Evolutionary conservation across 2,329 filamentous ascomycete genomes (phyloP).

Genomic region (Colletotrichum sp.): DNA sequence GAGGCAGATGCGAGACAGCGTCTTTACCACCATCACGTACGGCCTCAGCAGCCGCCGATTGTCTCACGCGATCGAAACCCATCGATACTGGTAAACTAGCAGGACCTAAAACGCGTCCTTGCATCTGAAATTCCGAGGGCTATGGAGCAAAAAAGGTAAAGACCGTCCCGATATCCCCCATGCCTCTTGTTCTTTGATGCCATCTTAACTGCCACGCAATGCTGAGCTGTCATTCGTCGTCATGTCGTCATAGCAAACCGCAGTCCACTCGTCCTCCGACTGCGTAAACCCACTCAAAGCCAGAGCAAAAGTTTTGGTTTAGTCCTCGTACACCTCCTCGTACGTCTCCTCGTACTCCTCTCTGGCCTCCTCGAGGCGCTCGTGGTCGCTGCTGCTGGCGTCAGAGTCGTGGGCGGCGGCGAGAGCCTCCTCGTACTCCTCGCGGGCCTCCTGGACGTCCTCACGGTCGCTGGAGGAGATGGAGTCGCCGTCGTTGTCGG

Average conservation of each 20-base stretch:
- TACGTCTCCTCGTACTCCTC: constrained; percentile 56
- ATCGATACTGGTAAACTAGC: neutral
- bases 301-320: neutral
- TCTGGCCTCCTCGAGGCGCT: constrained; percentile 57
- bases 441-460: constrained; percentile 45
- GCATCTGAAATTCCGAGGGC: constrained; percentile 5
- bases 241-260: constrained; percentile 11
- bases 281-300: neutral
- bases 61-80: neutral
- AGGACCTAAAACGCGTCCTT: neutral
- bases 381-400: constrained; percentile 55
- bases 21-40: neutral
- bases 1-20: neutral
- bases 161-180: constrained; percentile 3
- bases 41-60: neutral
- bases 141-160: neutral
- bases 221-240: constrained; percentile 9
- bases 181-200: constrained; percentile 1
- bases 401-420: constrained; percentile 42
- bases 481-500: constrained; percentile 45
- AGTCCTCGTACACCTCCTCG: constrained; percentile 43
- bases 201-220: constrained; percentile 12
- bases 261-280: neutral
- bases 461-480: constrained; percentile 48
- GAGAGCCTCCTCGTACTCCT: constrained; percentile 48